phyloP scores from a whole-genome alignment of 176 grass and related monocot genomes.

The Phyllostachys edulis region DNA sequence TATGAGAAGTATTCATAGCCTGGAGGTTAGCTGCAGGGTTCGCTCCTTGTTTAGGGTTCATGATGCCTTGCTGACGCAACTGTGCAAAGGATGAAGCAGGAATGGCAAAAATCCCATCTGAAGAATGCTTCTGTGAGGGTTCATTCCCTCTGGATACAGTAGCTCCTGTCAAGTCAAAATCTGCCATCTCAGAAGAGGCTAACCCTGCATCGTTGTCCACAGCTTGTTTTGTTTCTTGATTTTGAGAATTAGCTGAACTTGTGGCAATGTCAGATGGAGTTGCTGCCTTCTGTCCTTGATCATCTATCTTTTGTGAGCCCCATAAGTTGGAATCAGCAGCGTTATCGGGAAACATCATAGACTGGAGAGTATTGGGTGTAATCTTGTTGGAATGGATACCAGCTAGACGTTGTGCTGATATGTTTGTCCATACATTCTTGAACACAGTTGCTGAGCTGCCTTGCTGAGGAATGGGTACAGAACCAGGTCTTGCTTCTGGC shows the following conservation, averaged over 20 bases:
- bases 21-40: constrained; percentile 46
- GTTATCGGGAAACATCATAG: constrained; percentile 71
- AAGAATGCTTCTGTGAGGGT: constrained; percentile 45
- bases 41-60: constrained; percentile 51
- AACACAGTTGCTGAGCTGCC: constrained; percentile 68
- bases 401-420: constrained; percentile 67
- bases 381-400: constrained; percentile 64
- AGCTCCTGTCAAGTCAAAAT: constrained; percentile 44
- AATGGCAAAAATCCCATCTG: constrained; percentile 45
- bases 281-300: constrained; percentile 59
- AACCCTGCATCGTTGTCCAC: constrained; percentile 45
- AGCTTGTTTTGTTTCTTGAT: constrained; percentile 63
- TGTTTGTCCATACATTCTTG: constrained; percentile 93
- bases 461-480: constrained; percentile 55
- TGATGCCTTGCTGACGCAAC: constrained; percentile 57
- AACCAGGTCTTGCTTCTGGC: constrained; percentile 43
- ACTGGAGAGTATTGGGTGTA: constrained; percentile 78
- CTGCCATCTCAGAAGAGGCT: constrained; percentile 43
- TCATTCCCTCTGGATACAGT: constrained; percentile 46
- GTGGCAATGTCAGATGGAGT: constrained; percentile 62
- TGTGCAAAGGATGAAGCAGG: constrained; percentile 54
- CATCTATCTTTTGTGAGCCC: constrained; percentile 51
- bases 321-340: constrained; percentile 53
- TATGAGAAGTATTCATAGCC: constrained; percentile 44
- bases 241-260: constrained; percentile 65